Evolutionary conservation across 768 basidiomycete species (phyloP).

Genomic region (Lentinus brumalis): DNA sequence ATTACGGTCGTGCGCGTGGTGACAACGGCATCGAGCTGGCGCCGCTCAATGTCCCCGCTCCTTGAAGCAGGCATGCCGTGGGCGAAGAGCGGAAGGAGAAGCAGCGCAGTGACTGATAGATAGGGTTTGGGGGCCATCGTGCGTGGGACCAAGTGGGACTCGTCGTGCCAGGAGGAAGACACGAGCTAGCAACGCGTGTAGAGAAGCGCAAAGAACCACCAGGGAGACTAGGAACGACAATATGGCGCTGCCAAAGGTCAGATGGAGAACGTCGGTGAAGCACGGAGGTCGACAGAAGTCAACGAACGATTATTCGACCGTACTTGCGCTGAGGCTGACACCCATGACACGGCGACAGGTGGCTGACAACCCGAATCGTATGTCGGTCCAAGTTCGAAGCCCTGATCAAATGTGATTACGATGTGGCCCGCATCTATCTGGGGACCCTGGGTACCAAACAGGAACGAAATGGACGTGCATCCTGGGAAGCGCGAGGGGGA

Average conservation of each 20-base stretch:
- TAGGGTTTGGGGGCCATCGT: neutral
- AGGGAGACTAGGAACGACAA: slow-evolving; percentile 10
- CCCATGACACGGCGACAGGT: too few species aligned
- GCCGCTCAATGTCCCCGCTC: slow-evolving; percentile 2
- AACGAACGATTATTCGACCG: too few species aligned
- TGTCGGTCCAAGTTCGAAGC: too few species aligned
- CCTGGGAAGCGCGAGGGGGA: too few species aligned
- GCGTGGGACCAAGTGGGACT: neutral
- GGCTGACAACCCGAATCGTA: too few species aligned
- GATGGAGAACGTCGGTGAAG: neutral
- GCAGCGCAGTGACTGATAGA: slow-evolving; percentile 9
- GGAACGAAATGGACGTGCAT: too few species aligned
- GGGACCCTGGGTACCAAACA: too few species aligned
- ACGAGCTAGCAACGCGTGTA: neutral
- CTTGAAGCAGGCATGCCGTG: slow-evolving; percentile 8
- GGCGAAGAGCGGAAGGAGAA: slow-evolving; percentile 21
- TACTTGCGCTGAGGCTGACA: too few species aligned
- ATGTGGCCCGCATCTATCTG: too few species aligned
- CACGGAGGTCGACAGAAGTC: too few species aligned
- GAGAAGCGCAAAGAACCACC: slow-evolving; percentile 10
- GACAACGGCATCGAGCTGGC: neutral
- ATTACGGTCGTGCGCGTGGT: slow-evolving; percentile 1
- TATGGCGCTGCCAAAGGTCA: slow-evolving; percentile 7
- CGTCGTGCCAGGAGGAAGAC: neutral
- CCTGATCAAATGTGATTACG: too few species aligned